Evolutionary conservation across 2,329 filamentous ascomycete genomes (phyloP), one percentile per base, ranked within the genome.

Genomic region (Epichloe sylvatica): DNA sequence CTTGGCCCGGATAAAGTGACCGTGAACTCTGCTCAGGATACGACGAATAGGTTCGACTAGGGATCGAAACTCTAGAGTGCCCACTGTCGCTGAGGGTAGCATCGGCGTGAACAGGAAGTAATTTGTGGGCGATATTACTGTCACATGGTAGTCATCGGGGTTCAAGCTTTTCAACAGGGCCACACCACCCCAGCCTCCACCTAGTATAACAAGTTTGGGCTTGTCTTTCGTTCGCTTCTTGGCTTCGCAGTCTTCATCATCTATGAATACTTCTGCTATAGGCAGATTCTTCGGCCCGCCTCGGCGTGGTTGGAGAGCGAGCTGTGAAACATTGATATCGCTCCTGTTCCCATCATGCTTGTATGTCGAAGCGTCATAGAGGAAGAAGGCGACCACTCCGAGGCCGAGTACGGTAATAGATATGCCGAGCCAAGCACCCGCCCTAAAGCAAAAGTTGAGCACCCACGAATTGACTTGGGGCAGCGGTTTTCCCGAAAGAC

Each of bases 61-160:
- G 46, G 89, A 95, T 55, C 91, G 77, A 60, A 97, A 72, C 62
- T 95, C 91, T 34, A 98, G 73, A 0, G 92, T 98, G 12, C 94
- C 94, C 5, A 98, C 92, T 0, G 94, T 98, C 7, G 92, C 94
- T 35, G 89, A 95, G 2, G 92, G 92, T 41, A 98, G 74, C 90
- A 98, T 97, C 0, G 92, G 92, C 2, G 92, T 98, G 67, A 98
- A 98, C 34, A 98, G 71, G 69, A 98, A 98, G 70, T 97, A 95
- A 61, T 97, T 97, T 36, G 85, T 85, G 0, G 92, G 91, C 12
- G 89, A 94, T 41, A 98, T 84, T 38, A 98, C 84, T 4, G 91
- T 97, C 57, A 98, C 83, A 66, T 98, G 90, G 63, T 96, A 98
- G 59, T 96, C 87, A 12, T 90, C 87, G 0, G 89, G 83, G 54